Conservation (phyloP, 345 rosid species). For the Rhodamnia rubescens region DNA sequence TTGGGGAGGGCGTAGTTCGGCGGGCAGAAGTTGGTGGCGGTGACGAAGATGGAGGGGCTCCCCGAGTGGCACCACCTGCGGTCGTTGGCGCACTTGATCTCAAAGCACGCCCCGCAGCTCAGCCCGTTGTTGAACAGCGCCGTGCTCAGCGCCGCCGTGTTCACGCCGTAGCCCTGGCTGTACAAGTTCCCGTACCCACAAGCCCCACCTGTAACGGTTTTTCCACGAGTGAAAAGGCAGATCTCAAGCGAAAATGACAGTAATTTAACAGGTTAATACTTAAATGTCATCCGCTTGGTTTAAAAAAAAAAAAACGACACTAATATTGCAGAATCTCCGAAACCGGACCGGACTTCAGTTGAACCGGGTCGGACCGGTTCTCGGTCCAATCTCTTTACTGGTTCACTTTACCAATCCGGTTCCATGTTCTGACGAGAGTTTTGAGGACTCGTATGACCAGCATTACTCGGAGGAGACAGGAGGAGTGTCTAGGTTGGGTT, state of each 20-base stretch:
- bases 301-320: neutral
- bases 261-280: neutral
- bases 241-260: neutral
- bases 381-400: neutral
- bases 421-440: neutral
- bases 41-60: constrained; percentile 30
- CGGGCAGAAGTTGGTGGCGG: constrained; percentile 47
- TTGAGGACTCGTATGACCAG: neutral
- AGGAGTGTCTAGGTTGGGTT: neutral
- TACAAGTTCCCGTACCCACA: constrained; percentile 47
- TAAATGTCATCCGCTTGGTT: too few species aligned
- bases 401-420: neutral
- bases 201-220: constrained; percentile 26
- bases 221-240: neutral
- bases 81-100: constrained; percentile 32
- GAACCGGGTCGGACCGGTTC: neutral
- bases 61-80: constrained; percentile 36
- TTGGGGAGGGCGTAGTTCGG: constrained; percentile 33
- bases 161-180: constrained; percentile 50
- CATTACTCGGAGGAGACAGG: neutral
- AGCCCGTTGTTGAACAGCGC: constrained; percentile 37
- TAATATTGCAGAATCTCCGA: neutral
- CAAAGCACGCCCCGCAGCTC: constrained; percentile 45
- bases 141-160: constrained; percentile 50
- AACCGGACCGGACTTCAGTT: neutral